These are phyloP conservation scores for Peronosclerospora sorghi DNA, from an alignment of 352 stramenopile species.

Conservation along the genomic window DNA sequence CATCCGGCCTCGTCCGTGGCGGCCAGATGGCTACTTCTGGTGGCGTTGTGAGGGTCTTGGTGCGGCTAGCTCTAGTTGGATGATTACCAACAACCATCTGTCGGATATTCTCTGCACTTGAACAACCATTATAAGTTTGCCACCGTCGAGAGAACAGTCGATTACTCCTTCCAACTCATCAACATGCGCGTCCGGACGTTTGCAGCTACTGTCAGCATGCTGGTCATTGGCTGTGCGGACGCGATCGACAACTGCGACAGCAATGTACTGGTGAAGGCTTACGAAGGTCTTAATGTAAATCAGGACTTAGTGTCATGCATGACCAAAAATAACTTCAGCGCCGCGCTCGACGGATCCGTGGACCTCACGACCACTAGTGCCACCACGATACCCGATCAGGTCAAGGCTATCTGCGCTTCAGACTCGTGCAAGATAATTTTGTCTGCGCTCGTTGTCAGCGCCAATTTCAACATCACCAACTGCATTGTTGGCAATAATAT, in stretches of 20 bases:
- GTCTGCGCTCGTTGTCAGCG: constrained; percentile 29
- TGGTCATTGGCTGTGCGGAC: constrained; percentile 9
- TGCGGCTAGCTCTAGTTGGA: too few species aligned
- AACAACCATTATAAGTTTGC: too few species aligned
- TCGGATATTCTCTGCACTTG: too few species aligned
- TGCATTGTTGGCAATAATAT: constrained; percentile 41
- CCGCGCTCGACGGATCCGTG: constrained; percentile 33
- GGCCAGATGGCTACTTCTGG: too few species aligned
- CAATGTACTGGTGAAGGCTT: constrained; percentile 35
- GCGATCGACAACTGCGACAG: constrained; percentile 28
- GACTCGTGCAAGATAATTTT: constrained; percentile 33
- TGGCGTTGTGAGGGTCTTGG: too few species aligned
- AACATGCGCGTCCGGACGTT: constrained; percentile 15
- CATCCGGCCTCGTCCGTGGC: too few species aligned
- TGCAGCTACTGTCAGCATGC: constrained; percentile 7
- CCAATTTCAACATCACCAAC: constrained; percentile 41
- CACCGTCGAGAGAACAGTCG: too few species aligned
- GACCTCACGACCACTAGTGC: constrained; percentile 27
- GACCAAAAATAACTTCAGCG: constrained; percentile 36
- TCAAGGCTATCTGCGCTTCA: constrained; percentile 31
- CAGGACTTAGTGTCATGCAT: constrained; percentile 36
- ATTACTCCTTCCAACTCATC: too few species aligned
- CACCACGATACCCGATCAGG: constrained; percentile 22
- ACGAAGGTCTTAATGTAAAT: constrained; percentile 40
- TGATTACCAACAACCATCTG: too few species aligned